Evolutionary conservation across 495 filamentous ascomycete genomes (phyloP).

Genomic region (Penicillium psychrofluorescens): DNA sequence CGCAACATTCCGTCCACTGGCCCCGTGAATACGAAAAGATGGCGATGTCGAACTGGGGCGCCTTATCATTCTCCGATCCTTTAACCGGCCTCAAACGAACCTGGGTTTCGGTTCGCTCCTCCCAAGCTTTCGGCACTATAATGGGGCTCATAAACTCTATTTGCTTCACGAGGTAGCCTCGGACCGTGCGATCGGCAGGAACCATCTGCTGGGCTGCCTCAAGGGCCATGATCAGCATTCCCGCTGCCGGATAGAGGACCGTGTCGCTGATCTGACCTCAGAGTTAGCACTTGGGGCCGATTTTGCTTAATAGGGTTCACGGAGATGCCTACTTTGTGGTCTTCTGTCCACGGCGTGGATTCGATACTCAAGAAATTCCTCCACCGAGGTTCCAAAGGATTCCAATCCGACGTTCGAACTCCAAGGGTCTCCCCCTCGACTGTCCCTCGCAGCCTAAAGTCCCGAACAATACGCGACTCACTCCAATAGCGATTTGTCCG

Average conservation of each 20-base stretch:
- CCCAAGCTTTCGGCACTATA: constrained; percentile 15
- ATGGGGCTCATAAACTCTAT: constrained; percentile 26
- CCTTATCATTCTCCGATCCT: constrained; percentile 3
- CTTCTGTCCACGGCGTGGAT: constrained; percentile 32
- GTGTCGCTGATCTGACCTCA: constrained; percentile 4
- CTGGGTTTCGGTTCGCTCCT: constrained; percentile 14
- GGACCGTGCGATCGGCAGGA: constrained; percentile 7
- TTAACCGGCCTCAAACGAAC: constrained; percentile 18
- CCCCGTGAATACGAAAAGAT: neutral
- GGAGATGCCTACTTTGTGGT: constrained; percentile 18
- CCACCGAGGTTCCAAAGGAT: constrained; percentile 23
- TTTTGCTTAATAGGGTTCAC: neutral
- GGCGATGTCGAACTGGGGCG: neutral
- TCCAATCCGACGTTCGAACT: constrained; percentile 6
- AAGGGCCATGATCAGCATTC: constrained; percentile 25
- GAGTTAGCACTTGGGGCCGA: neutral
- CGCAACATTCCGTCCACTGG: constrained; percentile 21
- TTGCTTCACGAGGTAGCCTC: constrained; percentile 23
- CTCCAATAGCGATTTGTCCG: constrained; percentile 17
- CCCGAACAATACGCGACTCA: constrained; percentile 8
- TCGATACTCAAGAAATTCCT: constrained; percentile 22
- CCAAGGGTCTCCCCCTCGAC: constrained; percentile 8
- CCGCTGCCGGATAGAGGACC: constrained; percentile 20
- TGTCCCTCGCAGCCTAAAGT: neutral
- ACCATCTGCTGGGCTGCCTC: constrained; percentile 20